Evolutionary conservation across 2,329 filamentous ascomycete species (phyloP), one percentile per base, ranked within the genome.

Genomic region (Neofusicoccum laricinum): DNA sequence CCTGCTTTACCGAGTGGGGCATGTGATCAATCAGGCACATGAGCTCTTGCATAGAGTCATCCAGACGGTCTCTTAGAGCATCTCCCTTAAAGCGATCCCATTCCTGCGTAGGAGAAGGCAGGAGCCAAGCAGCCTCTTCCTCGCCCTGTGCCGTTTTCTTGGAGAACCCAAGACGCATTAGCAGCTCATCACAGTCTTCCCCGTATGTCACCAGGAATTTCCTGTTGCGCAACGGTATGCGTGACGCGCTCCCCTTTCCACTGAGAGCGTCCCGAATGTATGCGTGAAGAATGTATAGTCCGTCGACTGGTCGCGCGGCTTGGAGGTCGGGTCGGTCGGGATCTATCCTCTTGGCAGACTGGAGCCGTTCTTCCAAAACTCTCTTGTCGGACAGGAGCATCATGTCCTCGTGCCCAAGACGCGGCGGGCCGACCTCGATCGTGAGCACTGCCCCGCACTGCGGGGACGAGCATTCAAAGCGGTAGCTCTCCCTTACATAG

Each of bases 191-290:
- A 71, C 87, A 90, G 55, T 88, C 86, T 46, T 82, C 77, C 10
- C 86, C 88, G 72, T 90, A 89, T 1, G 84, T 84, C 66, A 86
- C 80, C 69, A 86, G 79, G 68, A 89, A 91, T 64, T 85, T 84
- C 71, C 88, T 87, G 70, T 91, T 90, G 15, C 82, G 74, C 7
- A 82, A 77, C 4, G 84, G 83, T 68, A 90, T 87, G 49, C 79
- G 75, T 19, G 50, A 57, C 21, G 40, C 25, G 25, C 4, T 30
- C 25, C 25, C 82, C 68, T 81, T 83, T 38, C 80, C 80, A 51
- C 82, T 79, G 64, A 87, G 74, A 8, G 85, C 80, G 75, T 91
- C 88, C 10, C 71, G 78, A 59, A 90, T 76, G 71, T 90, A 91
- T 51, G 80, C 80, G 64, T 82, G 80, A 45, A 91, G 77, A 66